Percentiles rank a stretch among this genome's conserved stretches.
Conservation (phyloP, 1,284 basidiomycete genomes). For the Ganoderma resinaceum region DNA sequence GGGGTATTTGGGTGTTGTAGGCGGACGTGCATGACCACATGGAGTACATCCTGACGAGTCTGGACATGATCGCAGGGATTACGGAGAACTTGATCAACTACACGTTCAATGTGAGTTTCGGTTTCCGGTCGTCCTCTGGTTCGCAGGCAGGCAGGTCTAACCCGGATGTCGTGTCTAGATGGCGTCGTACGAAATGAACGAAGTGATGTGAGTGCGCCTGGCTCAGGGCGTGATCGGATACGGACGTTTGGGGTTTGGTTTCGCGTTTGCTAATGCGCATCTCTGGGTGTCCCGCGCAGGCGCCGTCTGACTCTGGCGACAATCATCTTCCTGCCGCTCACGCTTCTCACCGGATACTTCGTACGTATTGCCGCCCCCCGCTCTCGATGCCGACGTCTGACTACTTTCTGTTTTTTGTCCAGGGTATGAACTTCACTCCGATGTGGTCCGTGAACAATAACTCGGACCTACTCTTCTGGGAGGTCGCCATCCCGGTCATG, state of each 20-base stretch:
- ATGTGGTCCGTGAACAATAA: conserved; percentile 59
- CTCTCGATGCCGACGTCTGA: conserved; percentile 2
- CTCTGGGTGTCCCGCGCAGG: conserved; percentile 39
- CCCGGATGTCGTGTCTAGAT: conserved; percentile 47
- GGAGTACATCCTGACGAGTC: conserved; percentile 67
- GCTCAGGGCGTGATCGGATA: not conserved
- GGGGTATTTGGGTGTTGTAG: conserved; percentile 39
- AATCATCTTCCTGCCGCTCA: conserved; percentile 74
- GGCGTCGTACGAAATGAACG: conserved; percentile 75
- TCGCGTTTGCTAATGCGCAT: not conserved
- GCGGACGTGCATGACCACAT: conserved; percentile 77
- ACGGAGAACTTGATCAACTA: conserved; percentile 76
- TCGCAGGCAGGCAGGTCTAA: conserved; percentile 9
- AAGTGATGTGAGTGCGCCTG: conserved; percentile 59
- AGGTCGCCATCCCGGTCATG: conserved; percentile 69
- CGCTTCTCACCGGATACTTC: conserved; percentile 76
- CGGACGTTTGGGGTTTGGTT: no score
- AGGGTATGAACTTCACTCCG: conserved; percentile 73
- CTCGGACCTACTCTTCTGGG: conserved; percentile 71
- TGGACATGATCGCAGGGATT: conserved; percentile 73
- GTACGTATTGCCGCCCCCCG: conserved; percentile 44
- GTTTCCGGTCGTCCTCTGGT: not conserved
- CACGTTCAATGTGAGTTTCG: conserved; percentile 60
- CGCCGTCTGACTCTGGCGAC: conserved; percentile 67
- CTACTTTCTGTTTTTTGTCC: conserved; percentile 10